Evolutionary conservation across 805 yeast genomes (phyloP), one percentile per base, ranked within the genome.

Genomic region (Candida incommunis): DNA sequence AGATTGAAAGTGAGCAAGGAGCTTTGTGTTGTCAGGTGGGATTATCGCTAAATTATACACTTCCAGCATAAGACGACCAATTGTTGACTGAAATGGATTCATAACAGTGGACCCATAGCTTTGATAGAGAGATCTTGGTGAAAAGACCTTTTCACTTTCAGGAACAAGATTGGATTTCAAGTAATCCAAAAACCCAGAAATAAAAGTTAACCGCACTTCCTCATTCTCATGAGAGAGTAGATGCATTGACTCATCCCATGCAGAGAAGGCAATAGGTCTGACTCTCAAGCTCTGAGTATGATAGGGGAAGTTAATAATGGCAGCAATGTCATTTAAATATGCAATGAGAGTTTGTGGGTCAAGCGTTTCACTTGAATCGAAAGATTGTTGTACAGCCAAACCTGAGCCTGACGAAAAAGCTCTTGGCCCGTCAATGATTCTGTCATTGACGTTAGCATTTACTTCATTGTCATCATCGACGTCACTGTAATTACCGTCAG

Each of bases 161-260:
- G 11, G 7, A 31, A 31, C 37, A 9, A 31, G 37, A 16, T 31
- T 31, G 5, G 37, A 31, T 18, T 45, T 37, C 29, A 58, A 40
- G 42, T 48, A 61, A 5, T 52, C 43, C 13, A 43, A 20, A 40
- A 62, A 59, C 2, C 54, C 49, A 15, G 43, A 18, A 5, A 53
- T 46, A 42, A 56, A 61, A 20, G 51, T 48, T 20, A 27, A 29
- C 22, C 57, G 51, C 16, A 59, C 51, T 7, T 50, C 51, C 16
- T 48, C 42, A 5, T 47, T 49, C 9, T 48, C 50, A 40, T 50
- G 48, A 15, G 51, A 41, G 15, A 60, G 45, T 16, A 62, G 48
- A 50, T 52, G 46, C 43, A 55, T 60, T 1, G 65, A 57, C 20
- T 57, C 55, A 15, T 53, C 54, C 67, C 66, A 63, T 18, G 52